A percentile compares a stretch with the other conserved stretches of the same genome.
These are phyloP conservation scores for Kodamaea kaohsiungensis DNA, from an alignment of 805 yeast genomes.

Conservation along the genomic window DNA sequence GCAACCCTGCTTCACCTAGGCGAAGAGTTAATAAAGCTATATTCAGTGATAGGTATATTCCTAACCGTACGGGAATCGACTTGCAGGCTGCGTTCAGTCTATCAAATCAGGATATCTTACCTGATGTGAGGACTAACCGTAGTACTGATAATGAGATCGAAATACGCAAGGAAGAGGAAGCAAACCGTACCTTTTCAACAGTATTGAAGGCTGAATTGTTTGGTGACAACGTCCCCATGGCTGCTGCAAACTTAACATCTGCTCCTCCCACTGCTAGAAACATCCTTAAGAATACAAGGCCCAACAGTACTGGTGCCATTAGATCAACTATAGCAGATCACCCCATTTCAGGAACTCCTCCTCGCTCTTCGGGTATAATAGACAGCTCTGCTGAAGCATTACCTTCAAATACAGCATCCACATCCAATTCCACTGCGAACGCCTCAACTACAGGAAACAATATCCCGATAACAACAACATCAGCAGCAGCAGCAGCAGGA, in stretches of 20 bases:
- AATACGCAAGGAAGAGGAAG: constrained; percentile 71
- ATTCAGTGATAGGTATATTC: constrained; percentile 86
- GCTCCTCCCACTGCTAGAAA: constrained; percentile 2
- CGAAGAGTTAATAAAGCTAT: constrained; percentile 47
- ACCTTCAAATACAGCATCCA: background rate
- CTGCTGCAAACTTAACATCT: constrained; percentile 34
- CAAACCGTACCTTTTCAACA: constrained; percentile 82
- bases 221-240: constrained; percentile 77
- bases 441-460: constrained; percentile 9
- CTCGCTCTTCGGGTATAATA: constrained; percentile 8
- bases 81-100: constrained; percentile 80
- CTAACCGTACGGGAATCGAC: constrained; percentile 82
- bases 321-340: constrained; percentile 5
- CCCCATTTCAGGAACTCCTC: constrained; percentile 11
- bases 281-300: constrained; percentile 11
- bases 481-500: background rate
- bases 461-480: no score
- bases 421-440: constrained; percentile 9
- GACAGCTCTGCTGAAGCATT: background rate
- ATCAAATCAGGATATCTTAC: constrained; percentile 45
- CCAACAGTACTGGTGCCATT: constrained; percentile 21
- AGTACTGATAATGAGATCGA: constrained; percentile 61
- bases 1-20: constrained; percentile 49
- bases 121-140: constrained; percentile 32
- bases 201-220: constrained; percentile 87